A percentile compares a stretch with the other conserved stretches of the same genome.
phyloP scores from a whole-genome alignment of 1,284 basidiomycete species.

The Exobasidium cylindrosporum region DNA sequence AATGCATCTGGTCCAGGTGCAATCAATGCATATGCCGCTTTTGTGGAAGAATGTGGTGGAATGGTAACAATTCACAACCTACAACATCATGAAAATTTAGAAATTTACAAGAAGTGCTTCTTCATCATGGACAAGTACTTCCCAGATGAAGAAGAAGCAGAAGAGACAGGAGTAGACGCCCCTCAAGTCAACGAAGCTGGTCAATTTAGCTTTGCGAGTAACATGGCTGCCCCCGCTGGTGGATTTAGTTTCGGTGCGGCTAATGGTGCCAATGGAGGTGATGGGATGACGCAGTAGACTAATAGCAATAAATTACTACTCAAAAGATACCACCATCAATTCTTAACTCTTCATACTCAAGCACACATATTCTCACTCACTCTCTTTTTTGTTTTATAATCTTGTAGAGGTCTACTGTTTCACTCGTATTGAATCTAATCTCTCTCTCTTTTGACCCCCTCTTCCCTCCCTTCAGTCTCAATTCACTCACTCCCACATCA shows the following conservation, averaged over 20 bases:
- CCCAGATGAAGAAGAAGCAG: conserved; percentile 58
- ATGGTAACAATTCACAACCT: conserved; percentile 96
- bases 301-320: background rate
- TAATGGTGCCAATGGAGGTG: conserved; percentile 3
- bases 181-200: conserved; percentile 82
- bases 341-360: background rate
- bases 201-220: conserved; percentile 69
- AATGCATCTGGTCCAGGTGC: conserved; percentile 76
- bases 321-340: no score
- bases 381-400: background rate
- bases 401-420: no score
- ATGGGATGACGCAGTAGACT: conserved; percentile 11
- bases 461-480: background rate
- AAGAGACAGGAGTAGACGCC: conserved; percentile 67
- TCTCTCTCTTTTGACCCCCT: background rate
- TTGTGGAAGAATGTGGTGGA: conserved; percentile 91
- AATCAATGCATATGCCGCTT: conserved; percentile 88
- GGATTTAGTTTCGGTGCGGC: conserved; percentile 45
- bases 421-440: background rate
- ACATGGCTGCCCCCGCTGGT: conserved; percentile 52
- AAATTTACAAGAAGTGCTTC: conserved; percentile 99
- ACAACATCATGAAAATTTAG: conserved; percentile 98
- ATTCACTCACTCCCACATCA: no score
- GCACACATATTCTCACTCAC: background rate
- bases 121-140: conserved; percentile 67